A percentile compares a stretch with the other conserved stretches of the same genome.
These are phyloP conservation scores for Magnolia changhungtana DNA, from an alignment of 164 flowering plant genomes.

Conservation along the genomic window DNA sequence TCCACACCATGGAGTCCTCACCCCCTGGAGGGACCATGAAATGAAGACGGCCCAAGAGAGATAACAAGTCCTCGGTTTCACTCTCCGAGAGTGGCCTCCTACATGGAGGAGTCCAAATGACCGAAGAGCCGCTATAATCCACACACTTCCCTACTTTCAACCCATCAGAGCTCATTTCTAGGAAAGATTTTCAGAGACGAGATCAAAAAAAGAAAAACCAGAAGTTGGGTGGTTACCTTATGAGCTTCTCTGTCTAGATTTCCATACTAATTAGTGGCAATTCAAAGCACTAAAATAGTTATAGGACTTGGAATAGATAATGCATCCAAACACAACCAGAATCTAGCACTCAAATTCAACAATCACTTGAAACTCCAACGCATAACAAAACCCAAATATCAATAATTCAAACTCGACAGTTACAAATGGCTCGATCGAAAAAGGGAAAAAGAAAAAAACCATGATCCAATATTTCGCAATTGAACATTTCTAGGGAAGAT, in stretches of 20 bases:
- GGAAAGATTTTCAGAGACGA: not conserved
- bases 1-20: too few relatives aligned
- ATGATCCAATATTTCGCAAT: not conserved
- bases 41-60: too few relatives aligned
- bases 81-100: too few relatives aligned
- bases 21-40: too few relatives aligned
- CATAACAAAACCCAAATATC: not conserved
- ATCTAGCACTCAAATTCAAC: not conserved
- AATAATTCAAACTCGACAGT: not conserved
- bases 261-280: not conserved
- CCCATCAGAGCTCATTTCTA: too few relatives aligned
- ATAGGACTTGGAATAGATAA: not conserved
- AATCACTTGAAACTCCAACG: not conserved
- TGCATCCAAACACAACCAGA: not conserved
- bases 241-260: not conserved
- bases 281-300: not conserved
- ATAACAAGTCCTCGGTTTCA: too few relatives aligned
- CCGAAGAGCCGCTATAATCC: too few relatives aligned
- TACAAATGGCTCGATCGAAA: not conserved
- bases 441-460: not conserved
- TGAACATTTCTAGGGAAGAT: not conserved
- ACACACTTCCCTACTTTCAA: too few relatives aligned
- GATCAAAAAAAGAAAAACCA: constrained; percentile 1
- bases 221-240: constrained; percentile 33
- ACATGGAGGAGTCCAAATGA: too few relatives aligned